Evolutionary conservation across 2,329 filamentous ascomycete genomes (phyloP), one percentile per base, ranked within the genome.

Genomic region (Talaromyces sp.): DNA sequence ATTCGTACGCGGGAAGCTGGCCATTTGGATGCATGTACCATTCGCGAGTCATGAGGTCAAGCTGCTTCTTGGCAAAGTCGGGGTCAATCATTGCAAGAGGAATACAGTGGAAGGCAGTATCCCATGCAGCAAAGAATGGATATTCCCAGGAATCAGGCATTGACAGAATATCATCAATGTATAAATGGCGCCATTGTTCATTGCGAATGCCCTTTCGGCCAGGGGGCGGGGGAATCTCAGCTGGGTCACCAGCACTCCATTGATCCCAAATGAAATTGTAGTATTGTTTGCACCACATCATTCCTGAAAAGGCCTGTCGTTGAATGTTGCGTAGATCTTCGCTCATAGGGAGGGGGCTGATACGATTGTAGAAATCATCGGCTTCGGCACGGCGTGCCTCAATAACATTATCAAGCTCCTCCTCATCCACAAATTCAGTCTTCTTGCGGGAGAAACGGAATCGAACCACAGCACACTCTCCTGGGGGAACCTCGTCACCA

Each of bases 121-220:
- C 93, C 93, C 93, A 97, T 3, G 93, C 93, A 17, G 92, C 92
- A 71, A 97, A 97, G 79, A 97, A 97, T 0, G 93, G 93, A 65
- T 97, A 97, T 68, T 97, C 93, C 93, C 93, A 97, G 0, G 92
- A 96, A 72, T 97, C 93, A 1, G 93, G 94, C 93, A 97, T 97
- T 0, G 93, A 97, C 30, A 97, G 74, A 56, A 97, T 91, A 69
- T 97, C 93, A 62, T 97, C 94, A 63, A 96, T 85, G 72, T 97
- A 84, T 82, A 97, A 86, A 72, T 97, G 93, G 68, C 89, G 95
- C 94, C 94, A 97, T 57, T 95, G 86, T 33, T 84, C 78, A 69
- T 97, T 97, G 55, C 93, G 86, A 51, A 97, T 83, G 2, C 83
- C 81, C 71, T 94, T 96, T 50, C 93, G 83, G 35, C 83, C 82